These are phyloP conservation scores for Boletus tylopilopsis DNA, from an alignment of 768 basidiomycete species.

Conservation along the genomic window DNA sequence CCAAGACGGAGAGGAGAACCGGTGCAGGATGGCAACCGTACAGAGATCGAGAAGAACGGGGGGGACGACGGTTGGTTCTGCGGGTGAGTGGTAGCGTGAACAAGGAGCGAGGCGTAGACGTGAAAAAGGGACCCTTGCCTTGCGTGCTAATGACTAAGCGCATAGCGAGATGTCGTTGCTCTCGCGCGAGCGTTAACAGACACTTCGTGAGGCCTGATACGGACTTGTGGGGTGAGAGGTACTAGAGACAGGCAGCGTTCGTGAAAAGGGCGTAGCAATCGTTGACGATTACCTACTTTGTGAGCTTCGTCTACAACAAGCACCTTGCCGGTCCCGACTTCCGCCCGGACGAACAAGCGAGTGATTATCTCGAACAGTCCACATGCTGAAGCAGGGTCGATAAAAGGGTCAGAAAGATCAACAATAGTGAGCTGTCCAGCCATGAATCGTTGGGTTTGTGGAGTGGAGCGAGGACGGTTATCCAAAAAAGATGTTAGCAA, in stretches of 20 bases:
- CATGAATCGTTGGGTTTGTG: slow-evolving; percentile 39
- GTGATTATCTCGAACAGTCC: slow-evolving; percentile 67
- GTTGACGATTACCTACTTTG: slow-evolving; percentile 41
- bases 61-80: slow-evolving; percentile 73
- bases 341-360: slow-evolving; percentile 58
- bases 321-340: slow-evolving; percentile 61
- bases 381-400: slow-evolving; percentile 64
- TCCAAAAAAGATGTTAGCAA: slow-evolving; percentile 58
- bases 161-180: slow-evolving; percentile 71
- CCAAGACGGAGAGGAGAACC: slow-evolving; percentile 76
- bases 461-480: slow-evolving; percentile 3
- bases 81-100: neutral
- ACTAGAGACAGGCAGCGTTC: slow-evolving; percentile 37
- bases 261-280: neutral
- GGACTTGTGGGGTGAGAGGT: slow-evolving; percentile 46
- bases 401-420: slow-evolving; percentile 71
- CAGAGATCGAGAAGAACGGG: slow-evolving; percentile 65
- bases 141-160: slow-evolving; percentile 73
- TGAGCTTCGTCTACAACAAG: slow-evolving; percentile 75
- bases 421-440: slow-evolving; percentile 62
- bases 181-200: slow-evolving; percentile 55
- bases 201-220: slow-evolving; percentile 55
- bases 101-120: no score
- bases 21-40: slow-evolving; percentile 59
- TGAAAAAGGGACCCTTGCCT: slow-evolving; percentile 35